These are phyloP conservation scores for Lactarius quietus DNA, from an alignment of 768 basidiomycete species.

Conservation along the genomic window DNA sequence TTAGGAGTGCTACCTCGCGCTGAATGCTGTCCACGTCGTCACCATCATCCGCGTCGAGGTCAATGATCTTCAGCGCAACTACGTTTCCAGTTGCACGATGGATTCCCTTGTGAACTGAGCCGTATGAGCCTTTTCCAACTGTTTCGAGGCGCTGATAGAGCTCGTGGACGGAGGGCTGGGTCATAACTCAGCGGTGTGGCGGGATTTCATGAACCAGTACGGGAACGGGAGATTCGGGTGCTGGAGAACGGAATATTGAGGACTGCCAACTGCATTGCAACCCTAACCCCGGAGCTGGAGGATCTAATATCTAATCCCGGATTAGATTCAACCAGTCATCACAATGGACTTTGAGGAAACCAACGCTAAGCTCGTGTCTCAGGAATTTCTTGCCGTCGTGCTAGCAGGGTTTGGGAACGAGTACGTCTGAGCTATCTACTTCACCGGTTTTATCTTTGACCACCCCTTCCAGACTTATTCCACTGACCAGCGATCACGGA, in stretches of 20 bases:
- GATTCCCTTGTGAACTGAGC: slow-evolving; percentile 89
- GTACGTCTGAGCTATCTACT: slow-evolving; percentile 42
- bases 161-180: slow-evolving; percentile 66
- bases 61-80: slow-evolving; percentile 98
- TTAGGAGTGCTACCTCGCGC: slow-evolving; percentile 88
- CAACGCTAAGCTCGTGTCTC: slow-evolving; percentile 48
- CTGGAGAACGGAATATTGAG: not conserved
- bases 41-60: slow-evolving; percentile 85
- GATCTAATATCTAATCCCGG: not conserved
- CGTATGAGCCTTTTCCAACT: slow-evolving; percentile 94
- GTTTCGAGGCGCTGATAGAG: slow-evolving; percentile 85
- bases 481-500: slow-evolving; percentile 70
- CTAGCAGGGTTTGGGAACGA: slow-evolving; percentile 92
- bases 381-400: slow-evolving; percentile 85
- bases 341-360: slow-evolving; percentile 57
- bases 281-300: not conserved
- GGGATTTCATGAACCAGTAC: slow-evolving; percentile 8
- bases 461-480: slow-evolving; percentile 51
- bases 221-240: not conserved
- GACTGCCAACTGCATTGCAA: too few species aligned
- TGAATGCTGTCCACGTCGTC: slow-evolving; percentile 98
- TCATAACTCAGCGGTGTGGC: slow-evolving; percentile 29
- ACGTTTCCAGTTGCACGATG: slow-evolving; percentile 82
- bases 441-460: not conserved
- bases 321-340: not conserved